phyloP scores from a whole-genome alignment of 202 grass and related monocot genomes.

The Panicum hallii region DNA sequence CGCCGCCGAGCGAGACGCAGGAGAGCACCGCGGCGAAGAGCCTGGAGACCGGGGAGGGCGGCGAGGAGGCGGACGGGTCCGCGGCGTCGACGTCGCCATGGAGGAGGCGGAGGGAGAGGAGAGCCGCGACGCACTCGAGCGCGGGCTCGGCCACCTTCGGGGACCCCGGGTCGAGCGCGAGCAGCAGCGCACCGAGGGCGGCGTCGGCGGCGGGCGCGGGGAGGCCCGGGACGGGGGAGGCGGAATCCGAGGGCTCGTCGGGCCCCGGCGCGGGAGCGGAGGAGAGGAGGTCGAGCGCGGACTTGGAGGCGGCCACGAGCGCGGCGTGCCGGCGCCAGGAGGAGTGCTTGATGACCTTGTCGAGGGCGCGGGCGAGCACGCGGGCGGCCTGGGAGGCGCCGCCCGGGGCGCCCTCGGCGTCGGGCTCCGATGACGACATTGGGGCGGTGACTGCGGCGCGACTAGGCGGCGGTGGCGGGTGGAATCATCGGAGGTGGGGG shows the following conservation, averaged over 20 bases:
- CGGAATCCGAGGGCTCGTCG: not conserved
- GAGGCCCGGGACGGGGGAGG: slow-evolving; percentile 50
- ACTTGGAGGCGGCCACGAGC: slow-evolving; percentile 84
- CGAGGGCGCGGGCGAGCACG: slow-evolving; percentile 73
- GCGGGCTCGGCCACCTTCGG: slow-evolving; percentile 82
- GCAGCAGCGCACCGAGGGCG: slow-evolving; percentile 59
- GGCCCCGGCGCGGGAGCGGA: slow-evolving; percentile 28
- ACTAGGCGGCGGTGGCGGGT: not conserved
- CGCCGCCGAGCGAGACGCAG: slow-evolving; percentile 61
- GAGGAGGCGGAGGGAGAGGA: slow-evolving; percentile 72
- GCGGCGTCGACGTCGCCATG: slow-evolving; percentile 60
- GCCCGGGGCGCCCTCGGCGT: slow-evolving; percentile 43
- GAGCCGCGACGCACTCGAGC: slow-evolving; percentile 70
- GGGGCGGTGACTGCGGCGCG: not conserved
- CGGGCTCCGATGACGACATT: slow-evolving; percentile 47
- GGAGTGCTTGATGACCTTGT: slow-evolving; percentile 99
- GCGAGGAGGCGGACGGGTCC: slow-evolving; percentile 10
- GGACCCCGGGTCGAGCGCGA: slow-evolving; percentile 68
- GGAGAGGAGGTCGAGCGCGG: slow-evolving; percentile 77
- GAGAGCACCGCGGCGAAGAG: slow-evolving; percentile 67
- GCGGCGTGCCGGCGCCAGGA: slow-evolving; percentile 85
- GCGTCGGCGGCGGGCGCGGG: slow-evolving; percentile 61
- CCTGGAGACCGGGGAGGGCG: slow-evolving; percentile 40
- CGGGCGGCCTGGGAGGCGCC: slow-evolving; percentile 58
- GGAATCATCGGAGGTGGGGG: slow-evolving; percentile 38